Conservation (phyloP, 805 yeast genomes). For the Ogataea pignaliae region DNA sequence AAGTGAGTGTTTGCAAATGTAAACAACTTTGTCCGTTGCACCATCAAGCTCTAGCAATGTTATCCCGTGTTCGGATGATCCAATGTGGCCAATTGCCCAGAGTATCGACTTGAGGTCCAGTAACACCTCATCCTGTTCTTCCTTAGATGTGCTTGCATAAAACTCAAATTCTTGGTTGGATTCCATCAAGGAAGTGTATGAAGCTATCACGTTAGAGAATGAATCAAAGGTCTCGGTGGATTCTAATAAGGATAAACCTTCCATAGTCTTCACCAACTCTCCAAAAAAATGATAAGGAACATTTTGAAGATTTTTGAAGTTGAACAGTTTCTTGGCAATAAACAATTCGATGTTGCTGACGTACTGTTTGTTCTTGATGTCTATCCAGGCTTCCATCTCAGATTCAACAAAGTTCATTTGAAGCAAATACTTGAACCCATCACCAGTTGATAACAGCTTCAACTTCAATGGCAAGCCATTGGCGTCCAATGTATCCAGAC, state of each 20-base stretch:
- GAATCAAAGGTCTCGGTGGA: constrained; percentile 22
- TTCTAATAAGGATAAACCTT: constrained; percentile 64
- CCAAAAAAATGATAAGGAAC: constrained; percentile 73
- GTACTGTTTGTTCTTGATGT: constrained; percentile 40
- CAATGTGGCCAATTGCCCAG: constrained; percentile 87
- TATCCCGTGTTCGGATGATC: constrained; percentile 68
- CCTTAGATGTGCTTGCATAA: constrained; percentile 13
- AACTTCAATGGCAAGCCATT: constrained; percentile 47
- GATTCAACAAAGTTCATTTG: constrained; percentile 55
- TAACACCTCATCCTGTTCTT: constrained; percentile 33
- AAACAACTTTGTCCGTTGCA: constrained; percentile 49
- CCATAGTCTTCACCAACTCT: constrained; percentile 72
- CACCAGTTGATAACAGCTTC: constrained; percentile 57
- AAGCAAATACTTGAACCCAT: constrained; percentile 65
- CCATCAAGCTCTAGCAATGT: constrained; percentile 45
- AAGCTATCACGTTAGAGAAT: constrained; percentile 14
- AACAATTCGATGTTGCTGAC: constrained; percentile 43
- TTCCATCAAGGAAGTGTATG: constrained; percentile 14
- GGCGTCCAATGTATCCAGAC: constrained; percentile 34
- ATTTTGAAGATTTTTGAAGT: constrained; percentile 9
- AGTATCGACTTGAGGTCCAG: constrained; percentile 63
- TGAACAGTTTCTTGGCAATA: constrained; percentile 22
- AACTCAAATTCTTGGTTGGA: constrained; percentile 16
- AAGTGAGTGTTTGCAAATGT: constrained; percentile 41
- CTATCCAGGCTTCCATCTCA: constrained; percentile 68